Evolutionary conservation across 805 yeast genomes (phyloP).

Genomic region (Isabelozyma pseudorhagii): DNA sequence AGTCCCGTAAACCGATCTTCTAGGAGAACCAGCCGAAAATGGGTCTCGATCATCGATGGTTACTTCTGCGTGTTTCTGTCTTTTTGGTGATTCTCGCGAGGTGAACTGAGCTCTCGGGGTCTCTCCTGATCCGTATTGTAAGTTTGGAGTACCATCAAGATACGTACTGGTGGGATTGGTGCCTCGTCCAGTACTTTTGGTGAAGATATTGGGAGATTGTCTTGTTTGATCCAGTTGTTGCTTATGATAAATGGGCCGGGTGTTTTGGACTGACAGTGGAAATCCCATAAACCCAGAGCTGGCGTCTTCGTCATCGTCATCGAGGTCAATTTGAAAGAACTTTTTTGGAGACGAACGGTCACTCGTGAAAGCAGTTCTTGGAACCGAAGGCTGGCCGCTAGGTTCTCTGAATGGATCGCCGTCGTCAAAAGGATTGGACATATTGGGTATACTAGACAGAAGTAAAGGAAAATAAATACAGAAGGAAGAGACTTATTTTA

Average conservation of each 20-base stretch:
- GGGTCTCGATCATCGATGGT: conserved; percentile 35
- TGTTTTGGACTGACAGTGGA: conserved; percentile 22
- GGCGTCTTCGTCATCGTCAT: conserved; percentile 16
- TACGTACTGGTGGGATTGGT: conserved; percentile 11
- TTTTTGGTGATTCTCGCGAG: conserved; percentile 66
- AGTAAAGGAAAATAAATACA: background rate
- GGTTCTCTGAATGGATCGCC: conserved; percentile 28
- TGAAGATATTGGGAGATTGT: conserved; percentile 43
- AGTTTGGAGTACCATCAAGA: conserved; percentile 26
- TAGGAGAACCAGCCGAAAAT: conserved; percentile 34
- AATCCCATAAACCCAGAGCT: conserved; percentile 27
- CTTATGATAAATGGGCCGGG: background rate
- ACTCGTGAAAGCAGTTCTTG: conserved; percentile 38
- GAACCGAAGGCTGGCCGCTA: conserved; percentile 24
- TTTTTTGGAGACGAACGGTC: conserved; percentile 37
- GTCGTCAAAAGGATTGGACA: conserved; percentile 33
- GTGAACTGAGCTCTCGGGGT: conserved; percentile 70
- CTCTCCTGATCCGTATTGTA: conserved; percentile 14
- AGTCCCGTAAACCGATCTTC: conserved; percentile 19
- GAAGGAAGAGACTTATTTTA: background rate
- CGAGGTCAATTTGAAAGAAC: conserved; percentile 21
- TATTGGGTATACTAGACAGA: conserved; percentile 2
- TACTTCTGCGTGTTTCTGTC: conserved; percentile 47
- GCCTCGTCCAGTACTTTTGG: conserved; percentile 31
- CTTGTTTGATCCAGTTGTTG: conserved; percentile 13